A percentile compares a stretch with the other conserved stretches of the same genome.
These are phyloP conservation scores for Chlamydomonas sp. DNA, from an alignment of 139 green algal species.

Conservation along the genomic window DNA sequence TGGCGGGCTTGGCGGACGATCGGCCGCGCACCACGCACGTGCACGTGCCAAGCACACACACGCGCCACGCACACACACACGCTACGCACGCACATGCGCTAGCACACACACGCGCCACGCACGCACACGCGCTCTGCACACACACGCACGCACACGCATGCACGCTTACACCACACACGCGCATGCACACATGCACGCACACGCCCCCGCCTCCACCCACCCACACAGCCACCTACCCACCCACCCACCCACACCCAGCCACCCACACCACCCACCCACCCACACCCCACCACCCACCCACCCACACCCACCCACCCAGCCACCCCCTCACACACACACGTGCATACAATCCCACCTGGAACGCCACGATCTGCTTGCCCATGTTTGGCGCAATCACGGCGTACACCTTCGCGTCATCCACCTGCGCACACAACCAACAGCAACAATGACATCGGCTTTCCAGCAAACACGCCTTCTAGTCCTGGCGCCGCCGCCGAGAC, in stretches of 20 bases:
- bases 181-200: background rate
- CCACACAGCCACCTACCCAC: too few relatives aligned
- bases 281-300: slow-evolving; percentile 34
- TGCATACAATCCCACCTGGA: slow-evolving; percentile 27
- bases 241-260: slow-evolving; percentile 1
- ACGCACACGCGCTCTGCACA: too few relatives aligned
- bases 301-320: background rate
- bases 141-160: background rate
- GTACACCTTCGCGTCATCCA: slow-evolving; percentile 52
- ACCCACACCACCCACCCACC: background rate
- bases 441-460: too few relatives aligned
- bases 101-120: background rate
- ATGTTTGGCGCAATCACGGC: slow-evolving; percentile 98
- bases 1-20: too few relatives aligned
- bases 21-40: too few relatives aligned
- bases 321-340: slow-evolving; percentile 15
- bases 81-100: too few relatives aligned
- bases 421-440: slow-evolving; percentile 20
- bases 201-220: slow-evolving; percentile 51
- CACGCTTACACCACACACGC: background rate
- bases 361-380: slow-evolving; percentile 94
- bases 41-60: too few relatives aligned
- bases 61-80: too few relatives aligned
- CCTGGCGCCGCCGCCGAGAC: too few relatives aligned
- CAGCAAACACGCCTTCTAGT: too few relatives aligned